A percentile compares a stretch with the other conserved stretches of the same genome.
Conservation (phyloP, 495 filamentous ascomycete genomes). For the Trichodelitschia bisporula region DNA sequence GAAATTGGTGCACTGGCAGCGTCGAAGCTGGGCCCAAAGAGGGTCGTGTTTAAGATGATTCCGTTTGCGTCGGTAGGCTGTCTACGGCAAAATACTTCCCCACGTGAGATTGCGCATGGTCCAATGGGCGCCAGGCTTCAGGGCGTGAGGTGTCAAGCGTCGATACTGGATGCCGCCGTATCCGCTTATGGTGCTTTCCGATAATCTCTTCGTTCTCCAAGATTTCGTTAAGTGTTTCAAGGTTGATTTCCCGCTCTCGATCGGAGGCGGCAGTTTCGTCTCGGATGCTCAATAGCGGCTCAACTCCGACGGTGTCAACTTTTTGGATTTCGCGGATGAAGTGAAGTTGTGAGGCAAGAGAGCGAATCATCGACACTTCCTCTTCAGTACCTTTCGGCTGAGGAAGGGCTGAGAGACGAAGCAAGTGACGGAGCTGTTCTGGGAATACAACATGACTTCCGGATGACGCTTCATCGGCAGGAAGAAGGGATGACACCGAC, state of each 20-base stretch:
- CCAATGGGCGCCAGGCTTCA: constrained; percentile 46
- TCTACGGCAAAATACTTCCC: constrained; percentile 66
- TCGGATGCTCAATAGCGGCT: constrained; percentile 50
- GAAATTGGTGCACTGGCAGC: too few relatives aligned
- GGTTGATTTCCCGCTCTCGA: constrained; percentile 21
- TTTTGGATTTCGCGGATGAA: constrained; percentile 66
- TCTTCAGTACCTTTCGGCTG: constrained; percentile 32
- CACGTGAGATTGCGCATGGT: constrained; percentile 34
- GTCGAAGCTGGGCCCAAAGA: too few relatives aligned
- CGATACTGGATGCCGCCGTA: constrained; percentile 13
- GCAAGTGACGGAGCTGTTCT: constrained; percentile 52
- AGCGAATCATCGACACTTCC: constrained; percentile 38
- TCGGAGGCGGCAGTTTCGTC: constrained; percentile 44
- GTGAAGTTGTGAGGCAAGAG: constrained; percentile 60
- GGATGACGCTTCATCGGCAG: too few relatives aligned
- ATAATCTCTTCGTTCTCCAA: constrained; percentile 27
- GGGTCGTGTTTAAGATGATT: too few relatives aligned
- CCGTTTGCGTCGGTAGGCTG: too few relatives aligned
- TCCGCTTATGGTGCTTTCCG: constrained; percentile 23
- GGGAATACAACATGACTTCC: background rate
- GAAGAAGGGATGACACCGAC: too few relatives aligned
- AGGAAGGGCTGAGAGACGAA: constrained; percentile 74
- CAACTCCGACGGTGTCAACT: constrained; percentile 47
- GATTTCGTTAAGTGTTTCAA: constrained; percentile 25
- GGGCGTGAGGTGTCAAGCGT: constrained; percentile 10